Evolutionary conservation across 1,139 yeast genomes (phyloP).

Genomic region (Geotrichum citri-aurantii): DNA sequence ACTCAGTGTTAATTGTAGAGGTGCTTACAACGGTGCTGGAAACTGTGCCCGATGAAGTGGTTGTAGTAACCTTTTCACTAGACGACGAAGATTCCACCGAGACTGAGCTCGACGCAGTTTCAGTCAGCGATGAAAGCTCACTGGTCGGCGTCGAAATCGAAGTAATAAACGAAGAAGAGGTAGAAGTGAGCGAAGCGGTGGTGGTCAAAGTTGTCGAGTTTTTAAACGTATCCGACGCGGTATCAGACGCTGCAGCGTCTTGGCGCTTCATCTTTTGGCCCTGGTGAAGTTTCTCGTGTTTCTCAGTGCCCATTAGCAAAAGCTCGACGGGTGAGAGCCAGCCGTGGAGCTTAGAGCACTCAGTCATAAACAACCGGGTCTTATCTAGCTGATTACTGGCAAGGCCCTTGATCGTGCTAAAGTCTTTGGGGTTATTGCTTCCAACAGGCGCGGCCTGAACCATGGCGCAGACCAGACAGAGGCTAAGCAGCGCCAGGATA

Average conservation of each 20-base stretch:
- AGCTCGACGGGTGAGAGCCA: constrained; percentile 7
- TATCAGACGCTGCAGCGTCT: neutral
- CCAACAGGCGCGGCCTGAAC: neutral
- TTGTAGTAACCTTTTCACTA: neutral
- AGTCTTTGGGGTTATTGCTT: neutral
- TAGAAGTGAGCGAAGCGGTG: neutral
- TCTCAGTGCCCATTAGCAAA: constrained; percentile 1
- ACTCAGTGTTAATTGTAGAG: neutral
- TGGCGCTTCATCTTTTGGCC: neutral
- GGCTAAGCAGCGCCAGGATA: neutral
- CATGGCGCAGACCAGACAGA: neutral
- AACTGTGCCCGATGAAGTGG: neutral
- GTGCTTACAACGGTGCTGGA: neutral
- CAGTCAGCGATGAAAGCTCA: constrained; percentile 2
- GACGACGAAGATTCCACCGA: neutral
- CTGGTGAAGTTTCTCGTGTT: constrained; percentile 6
- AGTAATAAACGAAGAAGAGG: neutral
- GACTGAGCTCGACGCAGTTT: neutral
- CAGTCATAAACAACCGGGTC: neutral
- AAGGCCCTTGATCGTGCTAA: neutral
- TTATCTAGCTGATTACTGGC: neutral
- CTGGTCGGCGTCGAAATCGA: too few relatives aligned
- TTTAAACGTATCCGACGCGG: neutral
- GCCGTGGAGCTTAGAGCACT: constrained; percentile 7
- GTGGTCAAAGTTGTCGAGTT: neutral